phyloP scores from a whole-genome alignment of 768 basidiomycete species.

The Mycena rosella region DNA sequence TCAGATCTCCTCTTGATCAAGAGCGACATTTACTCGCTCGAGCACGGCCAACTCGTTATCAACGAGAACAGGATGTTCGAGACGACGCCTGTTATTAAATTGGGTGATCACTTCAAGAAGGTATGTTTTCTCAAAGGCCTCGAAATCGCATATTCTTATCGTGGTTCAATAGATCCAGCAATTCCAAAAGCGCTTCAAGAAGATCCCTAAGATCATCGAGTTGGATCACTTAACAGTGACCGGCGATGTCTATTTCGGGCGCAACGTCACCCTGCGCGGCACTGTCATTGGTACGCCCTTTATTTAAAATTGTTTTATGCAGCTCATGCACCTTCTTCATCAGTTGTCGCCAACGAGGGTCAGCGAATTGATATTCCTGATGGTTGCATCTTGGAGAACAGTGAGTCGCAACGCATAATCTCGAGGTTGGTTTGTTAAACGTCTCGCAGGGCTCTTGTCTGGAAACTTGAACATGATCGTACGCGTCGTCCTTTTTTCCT shows the following conservation, averaged over 20 bases:
- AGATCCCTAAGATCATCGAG: constrained; percentile 91
- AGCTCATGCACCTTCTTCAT: neutral
- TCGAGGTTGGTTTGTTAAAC: constrained; percentile 36
- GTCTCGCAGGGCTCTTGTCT: constrained; percentile 72
- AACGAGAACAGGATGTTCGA: constrained; percentile 86
- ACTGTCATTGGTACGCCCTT: constrained; percentile 60
- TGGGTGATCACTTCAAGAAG: constrained; percentile 98
- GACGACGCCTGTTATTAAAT: constrained; percentile 95
- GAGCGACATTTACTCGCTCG: constrained; percentile 91
- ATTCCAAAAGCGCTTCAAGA: constrained; percentile 97
- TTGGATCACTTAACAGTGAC: constrained; percentile 96
- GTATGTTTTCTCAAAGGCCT: constrained; percentile 49
- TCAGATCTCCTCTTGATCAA: constrained; percentile 92
- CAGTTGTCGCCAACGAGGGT: constrained; percentile 71
- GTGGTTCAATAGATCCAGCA: constrained; percentile 69
- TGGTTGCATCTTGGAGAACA: constrained; percentile 82
- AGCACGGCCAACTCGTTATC: constrained; percentile 91
- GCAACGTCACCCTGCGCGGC: constrained; percentile 60
- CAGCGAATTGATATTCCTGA: constrained; percentile 88
- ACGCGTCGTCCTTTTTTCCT: constrained; percentile 1
- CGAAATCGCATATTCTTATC: neutral
- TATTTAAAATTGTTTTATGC: neutral
- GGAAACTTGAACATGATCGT: constrained; percentile 74
- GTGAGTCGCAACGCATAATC: constrained; percentile 46
- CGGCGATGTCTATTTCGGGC: constrained; percentile 92